Conservation (phyloP, 345 rosid genomes). For the Eucalyptus sp. region DNA sequence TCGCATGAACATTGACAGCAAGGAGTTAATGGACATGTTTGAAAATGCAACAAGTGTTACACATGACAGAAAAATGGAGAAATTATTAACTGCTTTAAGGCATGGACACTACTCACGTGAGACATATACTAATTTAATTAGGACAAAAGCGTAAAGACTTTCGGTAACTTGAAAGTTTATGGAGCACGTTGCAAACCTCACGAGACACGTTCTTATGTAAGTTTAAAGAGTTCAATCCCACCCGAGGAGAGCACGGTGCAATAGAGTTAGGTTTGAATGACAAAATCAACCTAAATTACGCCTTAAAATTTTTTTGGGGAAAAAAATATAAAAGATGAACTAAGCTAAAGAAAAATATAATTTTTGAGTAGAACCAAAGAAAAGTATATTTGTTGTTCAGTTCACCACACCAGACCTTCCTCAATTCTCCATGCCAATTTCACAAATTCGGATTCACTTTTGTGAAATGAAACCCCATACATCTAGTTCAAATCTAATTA, state of each 20-base stretch:
- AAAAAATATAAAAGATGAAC: background rate
- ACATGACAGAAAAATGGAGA: background rate
- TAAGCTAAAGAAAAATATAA: background rate
- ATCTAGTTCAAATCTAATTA: background rate
- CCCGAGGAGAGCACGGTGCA: background rate
- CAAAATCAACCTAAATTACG: background rate
- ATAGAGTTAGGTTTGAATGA: background rate
- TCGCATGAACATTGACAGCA: background rate
- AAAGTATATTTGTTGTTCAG: background rate
- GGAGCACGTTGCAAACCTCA: background rate
- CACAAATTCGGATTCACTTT: background rate
- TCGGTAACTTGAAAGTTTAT: background rate
- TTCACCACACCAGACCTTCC: background rate
- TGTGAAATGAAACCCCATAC: background rate
- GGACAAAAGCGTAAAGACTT: background rate
- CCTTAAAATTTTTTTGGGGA: background rate
- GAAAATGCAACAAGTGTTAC: background rate
- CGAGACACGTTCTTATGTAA: background rate
- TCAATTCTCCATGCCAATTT: background rate
- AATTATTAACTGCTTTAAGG: background rate
- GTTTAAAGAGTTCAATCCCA: background rate
- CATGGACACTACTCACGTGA: background rate
- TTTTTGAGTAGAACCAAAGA: background rate
- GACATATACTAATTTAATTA: background rate
- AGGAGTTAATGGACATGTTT: background rate